These are phyloP conservation scores for Cenchrus americanus DNA, from an alignment of 176 grass and related monocot genomes.

Conservation along the genomic window DNA sequence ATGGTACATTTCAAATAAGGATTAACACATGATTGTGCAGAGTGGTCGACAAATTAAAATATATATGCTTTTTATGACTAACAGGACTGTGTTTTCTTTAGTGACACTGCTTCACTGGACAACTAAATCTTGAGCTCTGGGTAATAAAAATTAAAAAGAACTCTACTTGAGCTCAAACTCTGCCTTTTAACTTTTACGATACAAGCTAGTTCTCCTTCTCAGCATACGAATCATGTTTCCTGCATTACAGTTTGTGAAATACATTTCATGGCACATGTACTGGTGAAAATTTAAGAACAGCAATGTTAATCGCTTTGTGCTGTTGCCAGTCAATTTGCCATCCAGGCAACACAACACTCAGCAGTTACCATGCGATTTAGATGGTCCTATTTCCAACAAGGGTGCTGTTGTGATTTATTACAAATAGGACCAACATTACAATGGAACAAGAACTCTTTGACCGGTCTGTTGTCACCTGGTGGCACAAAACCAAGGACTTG, in stretches of 20 bases:
- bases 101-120: background rate
- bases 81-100: background rate
- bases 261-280: background rate
- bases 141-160: background rate
- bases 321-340: slow-evolving; percentile 20
- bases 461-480: slow-evolving; percentile 54
- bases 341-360: background rate
- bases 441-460: slow-evolving; percentile 50
- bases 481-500: slow-evolving; percentile 35
- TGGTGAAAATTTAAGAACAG: background rate
- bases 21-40: background rate
- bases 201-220: background rate
- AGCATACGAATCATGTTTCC: background rate
- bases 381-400: slow-evolving; percentile 15
- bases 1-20: slow-evolving; percentile 1
- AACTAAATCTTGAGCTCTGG: background rate
- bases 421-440: slow-evolving; percentile 34
- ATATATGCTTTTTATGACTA: background rate
- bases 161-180: background rate
- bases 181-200: background rate
- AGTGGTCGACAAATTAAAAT: background rate
- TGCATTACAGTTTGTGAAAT: background rate
- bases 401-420: slow-evolving; percentile 38
- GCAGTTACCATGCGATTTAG: background rate
- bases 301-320: background rate